Conservation (phyloP, 352 stramenopile species). For the Phytophthora boehmeriae region DNA sequence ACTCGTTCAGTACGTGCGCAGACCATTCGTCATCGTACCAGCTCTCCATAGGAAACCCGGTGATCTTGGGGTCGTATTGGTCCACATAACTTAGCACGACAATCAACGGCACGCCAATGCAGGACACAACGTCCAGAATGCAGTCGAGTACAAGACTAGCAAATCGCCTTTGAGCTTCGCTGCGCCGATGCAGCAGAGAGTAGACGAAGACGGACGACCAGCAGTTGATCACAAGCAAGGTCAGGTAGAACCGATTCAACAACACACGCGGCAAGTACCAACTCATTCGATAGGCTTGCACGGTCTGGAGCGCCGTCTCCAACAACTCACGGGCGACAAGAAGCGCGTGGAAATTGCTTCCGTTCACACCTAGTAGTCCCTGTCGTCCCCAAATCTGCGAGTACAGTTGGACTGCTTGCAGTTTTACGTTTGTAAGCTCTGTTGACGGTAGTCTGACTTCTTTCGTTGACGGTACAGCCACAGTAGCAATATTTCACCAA, state of each 20-base stretch:
- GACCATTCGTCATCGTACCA: constrained; percentile 38
- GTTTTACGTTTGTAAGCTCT: constrained; percentile 8
- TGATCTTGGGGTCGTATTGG: constrained; percentile 17
- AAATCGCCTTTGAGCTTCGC: constrained; percentile 23
- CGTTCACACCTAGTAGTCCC: constrained; percentile 24
- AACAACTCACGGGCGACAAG: constrained; percentile 26
- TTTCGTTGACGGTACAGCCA: background rate
- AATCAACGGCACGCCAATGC: constrained; percentile 22
- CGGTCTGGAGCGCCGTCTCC: constrained; percentile 27
- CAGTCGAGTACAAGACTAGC: constrained; percentile 24
- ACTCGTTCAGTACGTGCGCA: constrained; percentile 29
- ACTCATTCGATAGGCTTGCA: constrained; percentile 37
- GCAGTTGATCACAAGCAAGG: constrained; percentile 34
- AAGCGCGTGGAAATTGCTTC: constrained; percentile 28
- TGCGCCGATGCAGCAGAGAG: constrained; percentile 14
- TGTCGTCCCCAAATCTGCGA: constrained; percentile 15
- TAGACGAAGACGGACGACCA: constrained; percentile 32
- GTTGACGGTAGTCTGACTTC: background rate
- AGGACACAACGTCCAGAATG: constrained; percentile 24
- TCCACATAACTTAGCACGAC: constrained; percentile 23
- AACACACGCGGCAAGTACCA: constrained; percentile 24
- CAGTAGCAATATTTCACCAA: too few species aligned
- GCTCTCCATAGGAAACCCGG: constrained; percentile 14
- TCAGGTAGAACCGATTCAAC: constrained; percentile 38
- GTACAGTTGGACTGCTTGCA: constrained; percentile 7